Evolutionary conservation across 129 eudicot genomes (phyloP), one percentile per base, ranked within the genome.

Genomic region (Ambrosia artemisiifolia): DNA sequence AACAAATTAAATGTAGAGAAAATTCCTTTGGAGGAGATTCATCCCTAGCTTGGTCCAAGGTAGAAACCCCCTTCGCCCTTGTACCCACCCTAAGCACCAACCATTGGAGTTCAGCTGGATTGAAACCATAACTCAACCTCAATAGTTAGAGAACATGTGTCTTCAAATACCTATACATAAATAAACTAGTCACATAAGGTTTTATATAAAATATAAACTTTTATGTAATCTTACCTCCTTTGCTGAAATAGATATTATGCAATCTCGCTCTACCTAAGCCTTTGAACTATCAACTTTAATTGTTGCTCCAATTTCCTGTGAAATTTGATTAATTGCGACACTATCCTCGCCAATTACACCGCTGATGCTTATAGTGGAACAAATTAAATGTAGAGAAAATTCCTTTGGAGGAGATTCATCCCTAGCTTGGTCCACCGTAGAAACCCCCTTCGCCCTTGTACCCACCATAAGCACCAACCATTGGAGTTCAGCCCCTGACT

Each of bases 311-410:
- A 97, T 82, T 71, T 94, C 98, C 71, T 90, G 97, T 56, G 97
- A 86, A 40, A 94, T 90, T 76, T 94, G 97, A 81, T 94, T 94
- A 53, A 94, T 94, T 62, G 89, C 87, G 7, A 74, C 75, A 77
- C 98, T 97, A 74, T 88, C 89, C 77, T 94, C 90, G 34, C 98
- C 97, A 65, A 94, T 94, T 32, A 94, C 97, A 79, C 89, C 93
- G 47, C 98, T 97, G 71, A 94, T 88, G 65, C 86, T 90, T 54
- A 85, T 84, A 74, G 91, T 90, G n/a, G 93, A 93, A 57, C 98
- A 94, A 14, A 90, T 84, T 74, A 94, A 75, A 66, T 90, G 87
- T 43, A 94, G 84, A 65, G 88, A 84, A 83, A 94, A 94, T 47
- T 94, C 98, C 80, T 79, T 90, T 34, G 88, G 69, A 63, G 97